Evolutionary conservation across 805 yeast genomes (phyloP).

Genomic region (Middelhovenomyces tepae): DNA sequence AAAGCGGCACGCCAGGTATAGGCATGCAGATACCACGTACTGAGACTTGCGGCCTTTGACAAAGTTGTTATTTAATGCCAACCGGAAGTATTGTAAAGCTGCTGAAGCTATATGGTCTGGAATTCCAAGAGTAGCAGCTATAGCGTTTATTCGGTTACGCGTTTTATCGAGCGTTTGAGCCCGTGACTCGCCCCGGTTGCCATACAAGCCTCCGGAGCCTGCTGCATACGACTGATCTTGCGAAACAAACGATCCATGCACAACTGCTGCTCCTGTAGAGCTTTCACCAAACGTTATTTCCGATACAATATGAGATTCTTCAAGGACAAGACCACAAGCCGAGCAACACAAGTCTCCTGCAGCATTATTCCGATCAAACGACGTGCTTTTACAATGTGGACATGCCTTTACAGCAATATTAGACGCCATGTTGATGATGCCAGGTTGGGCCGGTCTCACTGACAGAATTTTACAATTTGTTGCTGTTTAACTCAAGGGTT

Average conservation of each 20-base stretch:
- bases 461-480: too few relatives aligned
- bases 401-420: too few relatives aligned
- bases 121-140: slow-evolving; percentile 69
- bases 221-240: slow-evolving; percentile 70
- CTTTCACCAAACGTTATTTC: slow-evolving; percentile 94
- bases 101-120: slow-evolving; percentile 81
- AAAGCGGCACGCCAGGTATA: slow-evolving; percentile 89
- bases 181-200: slow-evolving; percentile 53
- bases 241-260: slow-evolving; percentile 88
- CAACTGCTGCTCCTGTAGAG: slow-evolving; percentile 88
- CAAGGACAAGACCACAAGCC: slow-evolving; percentile 77
- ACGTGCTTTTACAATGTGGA: slow-evolving; percentile 7
- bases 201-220: slow-evolving; percentile 51
- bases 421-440: slow-evolving; percentile 4
- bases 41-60: slow-evolving; percentile 97
- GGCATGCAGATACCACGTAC: slow-evolving; percentile 89
- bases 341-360: slow-evolving; percentile 69
- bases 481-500: too few relatives aligned
- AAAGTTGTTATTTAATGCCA: slow-evolving; percentile 79
- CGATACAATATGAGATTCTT: slow-evolving; percentile 89
- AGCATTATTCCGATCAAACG: slow-evolving; percentile 14
- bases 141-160: slow-evolving; percentile 62
- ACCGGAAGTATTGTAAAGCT: slow-evolving; percentile 80
- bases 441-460: too few relatives aligned
- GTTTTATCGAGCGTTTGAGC: slow-evolving; percentile 88